phyloP scores from a whole-genome alignment of 208 protist species.

The Leishmania aethiopica region DNA sequence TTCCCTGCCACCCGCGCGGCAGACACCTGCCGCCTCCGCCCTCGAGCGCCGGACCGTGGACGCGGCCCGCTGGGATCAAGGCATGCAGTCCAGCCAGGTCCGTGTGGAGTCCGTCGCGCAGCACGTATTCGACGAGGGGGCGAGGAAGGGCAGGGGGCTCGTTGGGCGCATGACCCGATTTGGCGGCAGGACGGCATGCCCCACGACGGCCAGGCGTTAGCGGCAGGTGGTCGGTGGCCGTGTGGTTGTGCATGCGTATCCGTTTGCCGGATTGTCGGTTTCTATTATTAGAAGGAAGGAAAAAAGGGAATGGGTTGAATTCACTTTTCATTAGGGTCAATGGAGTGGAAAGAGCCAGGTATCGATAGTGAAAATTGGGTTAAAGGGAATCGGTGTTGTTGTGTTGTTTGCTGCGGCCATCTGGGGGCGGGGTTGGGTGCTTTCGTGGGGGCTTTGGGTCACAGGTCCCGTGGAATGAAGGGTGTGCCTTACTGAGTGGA shows the following conservation, averaged over 20 bases:
- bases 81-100: not conserved
- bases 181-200: not conserved
- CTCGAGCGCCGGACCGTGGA: not conserved
- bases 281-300: too few relatives aligned
- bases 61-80: not conserved
- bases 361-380: too few relatives aligned
- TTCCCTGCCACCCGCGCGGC: not conserved
- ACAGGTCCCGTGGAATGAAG: too few relatives aligned
- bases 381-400: too few relatives aligned
- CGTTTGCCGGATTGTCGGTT: not conserved
- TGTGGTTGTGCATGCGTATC: not conserved
- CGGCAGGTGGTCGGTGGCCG: not conserved
- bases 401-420: too few relatives aligned
- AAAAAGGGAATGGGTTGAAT: too few relatives aligned
- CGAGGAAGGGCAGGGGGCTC: not conserved
- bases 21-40: too few relatives aligned
- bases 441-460: too few relatives aligned
- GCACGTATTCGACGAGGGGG: not conserved
- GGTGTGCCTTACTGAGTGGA: too few relatives aligned
- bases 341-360: too few relatives aligned
- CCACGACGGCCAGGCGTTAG: not conserved
- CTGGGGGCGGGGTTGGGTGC: too few relatives aligned
- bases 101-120: not conserved
- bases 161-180: not conserved
- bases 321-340: rapidly evolving